Evolutionary conservation across 805 yeast genomes (phyloP).

Genomic region (Yamadazyma nakazawae): DNA sequence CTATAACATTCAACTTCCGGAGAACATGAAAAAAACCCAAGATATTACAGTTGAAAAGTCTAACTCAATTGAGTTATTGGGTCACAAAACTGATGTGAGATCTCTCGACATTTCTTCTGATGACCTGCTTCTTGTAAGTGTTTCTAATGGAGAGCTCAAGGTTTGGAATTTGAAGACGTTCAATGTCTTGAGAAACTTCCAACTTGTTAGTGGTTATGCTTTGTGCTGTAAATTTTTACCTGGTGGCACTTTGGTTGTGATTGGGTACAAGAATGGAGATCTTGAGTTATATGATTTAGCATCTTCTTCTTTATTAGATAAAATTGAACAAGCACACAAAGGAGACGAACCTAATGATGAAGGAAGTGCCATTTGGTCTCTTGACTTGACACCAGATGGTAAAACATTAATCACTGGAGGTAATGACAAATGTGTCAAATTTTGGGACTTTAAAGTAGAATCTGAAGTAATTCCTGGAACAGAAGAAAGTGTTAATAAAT

Average conservation of each 20-base stretch:
- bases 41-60: conserved; percentile 45
- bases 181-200: conserved; percentile 77
- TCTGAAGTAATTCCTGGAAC: conserved; percentile 73
- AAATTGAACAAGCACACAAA: conserved; percentile 68
- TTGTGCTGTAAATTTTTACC: conserved; percentile 79
- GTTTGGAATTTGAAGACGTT: conserved; percentile 78
- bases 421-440: conserved; percentile 84
- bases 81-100: conserved; percentile 89
- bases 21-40: conserved; percentile 48
- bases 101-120: conserved; percentile 80
- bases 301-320: conserved; percentile 67
- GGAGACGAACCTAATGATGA: conserved; percentile 22
- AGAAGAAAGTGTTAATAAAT: conserved; percentile 41
- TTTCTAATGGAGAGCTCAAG: conserved; percentile 85
- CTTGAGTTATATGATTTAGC: conserved; percentile 84
- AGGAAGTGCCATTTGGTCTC: conserved; percentile 76
- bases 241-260: conserved; percentile 82
- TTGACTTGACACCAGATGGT: conserved; percentile 86
- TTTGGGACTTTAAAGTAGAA: conserved; percentile 79
- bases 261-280: conserved; percentile 86
- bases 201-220: conserved; percentile 75
- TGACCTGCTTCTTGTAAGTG: conserved; percentile 76
- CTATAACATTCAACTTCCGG: conserved; percentile 56
- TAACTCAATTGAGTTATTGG: conserved; percentile 66
- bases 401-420: conserved; percentile 85